Evolutionary conservation across 345 rosid genomes (phyloP).

Genomic region (Raphanus raphanistrum): DNA sequence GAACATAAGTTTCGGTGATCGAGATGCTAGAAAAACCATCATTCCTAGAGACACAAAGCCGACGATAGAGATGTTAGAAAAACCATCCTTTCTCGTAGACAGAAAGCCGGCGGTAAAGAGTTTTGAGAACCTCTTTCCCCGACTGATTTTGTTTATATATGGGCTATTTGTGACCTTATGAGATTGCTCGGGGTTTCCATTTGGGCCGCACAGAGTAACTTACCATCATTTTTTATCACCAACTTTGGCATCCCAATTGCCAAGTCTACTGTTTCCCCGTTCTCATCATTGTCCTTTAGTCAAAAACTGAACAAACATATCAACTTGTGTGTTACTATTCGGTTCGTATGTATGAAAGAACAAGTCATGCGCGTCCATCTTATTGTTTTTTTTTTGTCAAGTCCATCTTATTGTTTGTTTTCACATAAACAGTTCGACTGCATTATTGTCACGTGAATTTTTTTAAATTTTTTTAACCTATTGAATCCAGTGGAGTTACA

Average conservation of each 20-base stretch:
- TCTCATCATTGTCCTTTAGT: neutral
- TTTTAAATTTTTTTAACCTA: too few species aligned
- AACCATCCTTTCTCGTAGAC: too few species aligned
- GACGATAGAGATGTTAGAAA: too few species aligned
- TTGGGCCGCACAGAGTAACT: neutral
- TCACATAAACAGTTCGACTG: constrained; percentile 20
- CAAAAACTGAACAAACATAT: neutral
- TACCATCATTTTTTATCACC: neutral
- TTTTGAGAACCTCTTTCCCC: too few species aligned
- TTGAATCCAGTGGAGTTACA: too few species aligned
- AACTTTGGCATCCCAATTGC: neutral
- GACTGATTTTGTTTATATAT: neutral
- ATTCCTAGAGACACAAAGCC: too few species aligned
- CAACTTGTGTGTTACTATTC: neutral
- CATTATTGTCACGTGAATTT: constrained; percentile 28
- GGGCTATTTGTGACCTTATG: neutral
- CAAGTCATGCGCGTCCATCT: neutral
- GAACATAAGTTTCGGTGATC: too few species aligned
- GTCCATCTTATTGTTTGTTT: neutral
- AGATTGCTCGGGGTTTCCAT: neutral
- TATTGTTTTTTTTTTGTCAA: neutral
- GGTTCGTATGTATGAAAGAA: neutral
- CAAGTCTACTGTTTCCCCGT: neutral
- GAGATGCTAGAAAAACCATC: too few species aligned
- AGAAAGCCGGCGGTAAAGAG: too few species aligned